Evolutionary conservation across 106 monocot genomes (phyloP).

Genomic region (Allium fistulosum): DNA sequence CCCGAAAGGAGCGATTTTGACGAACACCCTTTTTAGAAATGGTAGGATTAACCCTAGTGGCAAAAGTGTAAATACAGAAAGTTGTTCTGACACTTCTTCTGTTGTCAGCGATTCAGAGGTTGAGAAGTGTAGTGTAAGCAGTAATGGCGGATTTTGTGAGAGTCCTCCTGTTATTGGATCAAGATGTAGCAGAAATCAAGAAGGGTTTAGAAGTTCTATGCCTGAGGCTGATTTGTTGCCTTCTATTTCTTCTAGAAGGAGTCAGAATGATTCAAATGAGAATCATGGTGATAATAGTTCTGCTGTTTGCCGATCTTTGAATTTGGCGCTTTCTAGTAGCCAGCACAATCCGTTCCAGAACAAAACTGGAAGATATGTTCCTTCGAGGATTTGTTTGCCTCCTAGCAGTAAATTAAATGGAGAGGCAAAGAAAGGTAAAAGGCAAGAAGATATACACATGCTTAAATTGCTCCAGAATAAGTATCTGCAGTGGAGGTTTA

Average conservation of each 20-base stretch:
- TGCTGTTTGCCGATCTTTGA: constrained; percentile 47
- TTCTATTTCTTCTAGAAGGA: constrained; percentile 19
- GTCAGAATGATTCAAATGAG: not conserved
- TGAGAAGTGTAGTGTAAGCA: constrained; percentile 32
- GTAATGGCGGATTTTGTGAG: constrained; percentile 41
- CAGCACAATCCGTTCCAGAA: constrained; percentile 11
- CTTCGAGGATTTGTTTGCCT: constrained; percentile 15
- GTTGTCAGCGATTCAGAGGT: constrained; percentile 9
- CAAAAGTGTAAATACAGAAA: not conserved
- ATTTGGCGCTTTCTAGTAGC: constrained; percentile 38
- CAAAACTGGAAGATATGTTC: not conserved
- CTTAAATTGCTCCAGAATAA: constrained; percentile 48
- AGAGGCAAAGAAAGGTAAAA: constrained; percentile 44
- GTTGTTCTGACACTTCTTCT: constrained; percentile 14
- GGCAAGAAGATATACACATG: constrained; percentile 51
- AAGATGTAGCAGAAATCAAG: constrained; percentile 11
- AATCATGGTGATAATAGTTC: constrained; percentile 6
- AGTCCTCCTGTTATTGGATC: constrained; percentile 51
- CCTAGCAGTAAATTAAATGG: constrained; percentile 7
- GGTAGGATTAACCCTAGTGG: not conserved
- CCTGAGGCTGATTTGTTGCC: constrained; percentile 41
- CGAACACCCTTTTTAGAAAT: not conserved
- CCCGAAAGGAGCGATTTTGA: constrained; percentile 3
- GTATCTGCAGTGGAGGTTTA: constrained; percentile 64
- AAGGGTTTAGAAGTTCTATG: constrained; percentile 61